Base-by-base conservation (phyloP, 2,329 filamentous ascomycete genomes). In the Apiospora phragmitis region DNA sequence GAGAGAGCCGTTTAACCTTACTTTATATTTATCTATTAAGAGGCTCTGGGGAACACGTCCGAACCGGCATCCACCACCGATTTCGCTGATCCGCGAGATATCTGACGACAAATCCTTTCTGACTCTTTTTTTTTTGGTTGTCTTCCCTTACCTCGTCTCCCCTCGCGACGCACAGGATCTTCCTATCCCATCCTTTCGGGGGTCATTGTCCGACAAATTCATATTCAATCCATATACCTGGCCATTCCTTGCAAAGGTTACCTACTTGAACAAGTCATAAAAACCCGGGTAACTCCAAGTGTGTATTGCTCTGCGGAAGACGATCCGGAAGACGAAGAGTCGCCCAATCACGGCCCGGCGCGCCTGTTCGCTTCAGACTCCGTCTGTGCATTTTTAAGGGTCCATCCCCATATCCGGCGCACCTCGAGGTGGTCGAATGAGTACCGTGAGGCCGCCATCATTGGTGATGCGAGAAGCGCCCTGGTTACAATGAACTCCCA, bases 401-500 rank as follows among this genome's bases (percentile, higher is more conserved):
- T 51, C 67, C 41, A 24, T 24, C 67, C 67, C 67, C 67, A 55
- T 45, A 68, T 55, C 47, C 35, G 32, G 32, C 55, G 55, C 55
- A 32, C 55, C 55, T 62, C 32, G 51, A n/a, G 29, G 32, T 38
- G 43, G 45, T 68, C 67, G 67, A 35, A 68, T 68, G 43, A 68
- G 45, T 26, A 26, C 43, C 42, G 45, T 42, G 35, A 45, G 65
- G 65, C 65, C 43, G 47, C 67, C 7, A 55, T 55, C 67, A 29
- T 55, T 45, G 47, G 45, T 47, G 45, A 42, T 35, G 45, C 26
- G 65, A 49, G 45, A 9, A 35, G 12, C 32, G 32, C 38, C 35
- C 21, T 55, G 38, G 18, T 24, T n/a, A 78, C 71, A 47, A 80
- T 80, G 78, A 80, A 80, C 72, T 76, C 77, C 69, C 69, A 67